A percentile compares a stretch with the other conserved stretches of the same genome.
These are phyloP conservation scores for Olyra latifolia DNA, from an alignment of 176 grass and related monocot species.

Conservation along the genomic window DNA sequence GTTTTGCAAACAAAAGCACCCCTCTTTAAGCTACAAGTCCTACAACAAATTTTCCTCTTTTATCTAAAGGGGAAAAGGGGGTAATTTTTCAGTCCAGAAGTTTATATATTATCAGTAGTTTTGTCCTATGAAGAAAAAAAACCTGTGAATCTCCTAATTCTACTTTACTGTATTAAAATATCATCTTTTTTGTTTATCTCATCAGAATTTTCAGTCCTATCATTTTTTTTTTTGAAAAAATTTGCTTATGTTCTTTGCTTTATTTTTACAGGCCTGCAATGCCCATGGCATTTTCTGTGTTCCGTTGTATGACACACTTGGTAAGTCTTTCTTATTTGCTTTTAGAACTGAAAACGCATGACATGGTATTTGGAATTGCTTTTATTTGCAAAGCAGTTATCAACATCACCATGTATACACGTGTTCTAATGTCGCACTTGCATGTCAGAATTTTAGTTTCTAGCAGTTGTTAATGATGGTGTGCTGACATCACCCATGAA, in stretches of 20 bases:
- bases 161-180: not conserved
- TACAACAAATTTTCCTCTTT: not conserved
- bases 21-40: not conserved
- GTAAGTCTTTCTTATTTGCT: conserved; percentile 48
- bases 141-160: not conserved
- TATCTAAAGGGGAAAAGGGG: not conserved
- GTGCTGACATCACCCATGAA: not conserved
- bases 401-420: not conserved
- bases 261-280: conserved; percentile 71
- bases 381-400: conserved; percentile 16
- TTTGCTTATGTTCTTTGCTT: conserved; percentile 25
- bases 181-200: not conserved
- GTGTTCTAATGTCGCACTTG: not conserved
- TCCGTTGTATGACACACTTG: conserved; percentile 95
- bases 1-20: not conserved
- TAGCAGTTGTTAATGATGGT: not conserved
- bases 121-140: not conserved
- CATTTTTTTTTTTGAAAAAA: not conserved
- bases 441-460: not conserved
- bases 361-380: conserved; percentile 9
- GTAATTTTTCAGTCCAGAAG: not conserved
- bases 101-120: not conserved
- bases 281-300: conserved; percentile 93
- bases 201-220: not conserved
- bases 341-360: not conserved